A percentile compares a stretch with the other conserved stretches of the same genome.
phyloP scores from a whole-genome alignment of 768 basidiomycete species.

The Asterophora lycoperdoides region DNA sequence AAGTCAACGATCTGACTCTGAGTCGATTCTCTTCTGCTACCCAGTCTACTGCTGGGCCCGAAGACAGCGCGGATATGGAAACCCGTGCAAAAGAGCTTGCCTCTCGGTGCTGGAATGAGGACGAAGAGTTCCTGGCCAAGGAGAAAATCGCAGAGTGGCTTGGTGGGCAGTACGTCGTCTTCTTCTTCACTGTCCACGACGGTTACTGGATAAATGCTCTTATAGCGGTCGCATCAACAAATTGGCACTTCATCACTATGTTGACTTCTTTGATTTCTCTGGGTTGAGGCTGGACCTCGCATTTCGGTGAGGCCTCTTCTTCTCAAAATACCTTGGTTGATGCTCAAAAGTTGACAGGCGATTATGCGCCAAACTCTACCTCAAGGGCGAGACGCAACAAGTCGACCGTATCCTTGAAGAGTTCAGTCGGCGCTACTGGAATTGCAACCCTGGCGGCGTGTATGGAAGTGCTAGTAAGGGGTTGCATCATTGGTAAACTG shows the following conservation, averaged over 20 bases:
- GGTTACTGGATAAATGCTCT: conserved; percentile 10
- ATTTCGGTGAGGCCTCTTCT: conserved; percentile 58
- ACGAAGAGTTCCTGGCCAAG: conserved; percentile 75
- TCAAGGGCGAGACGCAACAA: conserved; percentile 97
- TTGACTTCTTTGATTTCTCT: conserved; percentile 86
- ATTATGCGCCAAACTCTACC: conserved; percentile 85
- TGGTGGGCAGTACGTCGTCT: conserved; percentile 74
- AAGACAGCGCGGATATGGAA: conserved; percentile 56
- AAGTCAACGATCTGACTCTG: conserved; percentile 46
- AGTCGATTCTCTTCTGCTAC: conserved; percentile 42
- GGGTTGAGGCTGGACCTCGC: conserved; percentile 80
- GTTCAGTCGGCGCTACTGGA: conserved; percentile 88
- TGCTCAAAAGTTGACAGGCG: conserved; percentile 42
- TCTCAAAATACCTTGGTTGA: background rate
- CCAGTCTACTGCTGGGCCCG: conserved; percentile 44
- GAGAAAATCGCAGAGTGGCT: conserved; percentile 98
- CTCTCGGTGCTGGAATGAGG: conserved; percentile 77
- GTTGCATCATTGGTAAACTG: conserved; percentile 1
- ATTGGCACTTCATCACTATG: conserved; percentile 71
- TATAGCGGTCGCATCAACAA: conserved; percentile 73
- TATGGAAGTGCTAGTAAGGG: conserved; percentile 82
- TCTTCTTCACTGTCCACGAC: background rate
- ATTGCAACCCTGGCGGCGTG: conserved; percentile 78
- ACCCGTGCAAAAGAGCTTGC: conserved; percentile 69
- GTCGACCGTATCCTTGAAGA: conserved; percentile 94